Evolutionary conservation across 169 alveolate species (phyloP).

Genomic region (Plasmodium vivax): DNA sequence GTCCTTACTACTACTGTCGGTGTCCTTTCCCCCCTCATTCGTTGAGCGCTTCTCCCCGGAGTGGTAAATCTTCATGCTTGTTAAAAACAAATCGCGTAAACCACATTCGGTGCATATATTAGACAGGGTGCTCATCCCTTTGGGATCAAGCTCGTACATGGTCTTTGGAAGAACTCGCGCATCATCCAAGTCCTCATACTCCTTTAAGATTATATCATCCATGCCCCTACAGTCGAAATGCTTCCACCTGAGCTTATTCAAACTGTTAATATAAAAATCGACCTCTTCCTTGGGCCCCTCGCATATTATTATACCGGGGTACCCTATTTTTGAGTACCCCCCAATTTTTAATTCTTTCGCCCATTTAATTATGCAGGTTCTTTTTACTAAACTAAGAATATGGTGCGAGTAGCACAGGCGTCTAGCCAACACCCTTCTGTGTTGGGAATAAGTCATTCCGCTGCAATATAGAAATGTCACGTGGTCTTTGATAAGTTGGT

Average conservation of each 20-base stretch:
- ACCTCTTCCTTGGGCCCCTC: conserved; percentile 82
- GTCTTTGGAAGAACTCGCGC: conserved; percentile 74
- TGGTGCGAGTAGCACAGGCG: conserved; percentile 80
- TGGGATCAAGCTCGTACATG: conserved; percentile 77
- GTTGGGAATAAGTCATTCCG: conserved; percentile 8
- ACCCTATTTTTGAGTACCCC: conserved; percentile 82
- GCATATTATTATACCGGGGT: conserved; percentile 81
- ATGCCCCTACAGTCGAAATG: conserved; percentile 82
- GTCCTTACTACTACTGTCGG: background rate
- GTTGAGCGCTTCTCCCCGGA: background rate
- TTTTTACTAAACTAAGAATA: conserved; percentile 76
- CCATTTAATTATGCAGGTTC: conserved; percentile 78
- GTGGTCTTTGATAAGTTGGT: background rate
- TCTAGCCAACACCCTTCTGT: conserved; percentile 52
- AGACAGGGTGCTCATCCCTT: conserved; percentile 79
- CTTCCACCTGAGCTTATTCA: conserved; percentile 81
- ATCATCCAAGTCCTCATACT: conserved; percentile 61
- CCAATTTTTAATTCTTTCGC: conserved; percentile 81
- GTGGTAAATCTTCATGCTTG: conserved; percentile 80
- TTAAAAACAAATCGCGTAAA: conserved; percentile 76
- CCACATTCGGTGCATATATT: conserved; percentile 78
- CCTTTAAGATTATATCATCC: conserved; percentile 57
- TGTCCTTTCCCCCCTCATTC: background rate
- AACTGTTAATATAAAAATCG: conserved; percentile 78
- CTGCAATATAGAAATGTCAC: conserved; percentile 1